Evolutionary conservation across 495 filamentous ascomycete genomes (phyloP), one percentile per base, ranked within the genome.

Genomic region (Lasiosphaeria ovina): DNA sequence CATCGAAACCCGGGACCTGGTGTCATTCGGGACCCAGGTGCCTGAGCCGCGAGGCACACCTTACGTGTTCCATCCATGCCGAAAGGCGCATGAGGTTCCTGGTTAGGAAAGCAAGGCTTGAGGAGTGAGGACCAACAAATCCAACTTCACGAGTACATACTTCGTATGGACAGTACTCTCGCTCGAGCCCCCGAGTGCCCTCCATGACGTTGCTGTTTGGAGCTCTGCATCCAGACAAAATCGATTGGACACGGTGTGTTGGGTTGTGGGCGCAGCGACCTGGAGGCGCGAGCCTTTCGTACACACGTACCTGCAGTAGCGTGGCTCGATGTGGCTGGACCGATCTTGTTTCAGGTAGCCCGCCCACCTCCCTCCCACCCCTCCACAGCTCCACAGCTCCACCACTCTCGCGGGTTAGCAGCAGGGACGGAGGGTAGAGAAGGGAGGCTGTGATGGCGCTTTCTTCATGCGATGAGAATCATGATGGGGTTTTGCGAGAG

Each of bases 301-400:
- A 8, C 38, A 42, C 57, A 40, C 48, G 63, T 62, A 62, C 64
- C 64, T 66, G 60, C 64, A 66, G 64, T 66, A 66, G 64, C 54
- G 64, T 54, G 54, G 35, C 31, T 48, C 36, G 33, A 11, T 11
- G 64, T 60, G 64, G 64, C 64, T 66, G 64, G 57, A 60, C 64
- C 57, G 33, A 51, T 59, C 47, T 24, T 11, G 45, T 59, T 51
- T 49, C 57, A 59, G 44, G 44, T 47, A 14, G 44, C 12, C 44
- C 44, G 44, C 38, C 38, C 7, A 42, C 38, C 38, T 42, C 7
- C 38, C 38, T 42, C 7, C 38, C 3, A 42, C 38, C 38, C 11
- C 38, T 42, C 7, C 38, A 42, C 7, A 42, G 38, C 38, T 42
- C 24, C 12, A 42, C 38, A 42, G 38, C 8, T 42, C 12, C 12